Base-by-base conservation (phyloP, 2,329 filamentous ascomycete genomes). In the Xylariaceae sp. region DNA sequence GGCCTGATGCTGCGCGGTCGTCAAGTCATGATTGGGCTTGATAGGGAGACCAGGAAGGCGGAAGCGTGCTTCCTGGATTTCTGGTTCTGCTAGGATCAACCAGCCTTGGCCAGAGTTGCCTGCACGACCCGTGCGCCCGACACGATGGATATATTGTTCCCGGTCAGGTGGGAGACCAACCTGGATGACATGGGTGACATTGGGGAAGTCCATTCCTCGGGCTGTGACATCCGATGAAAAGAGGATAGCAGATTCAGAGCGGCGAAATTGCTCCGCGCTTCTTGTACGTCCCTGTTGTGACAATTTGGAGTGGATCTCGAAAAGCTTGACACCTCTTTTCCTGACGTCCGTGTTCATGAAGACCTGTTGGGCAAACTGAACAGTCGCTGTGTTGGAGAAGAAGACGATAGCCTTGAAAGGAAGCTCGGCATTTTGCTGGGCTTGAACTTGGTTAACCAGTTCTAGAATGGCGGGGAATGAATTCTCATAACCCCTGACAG, bases 361-460 rank as follows among this genome's bases (percentile, higher is more conserved):
- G 19, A 85, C 68, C 14, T 76, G 71, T 17, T 75, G 70, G 19
- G 81, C 80, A 38, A 90, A 71, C 46, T 83, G 74, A 36, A 90
- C 87, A 52, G 86, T 76, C 20, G 80, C 78, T 1, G 86, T 94
- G 19, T 86, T 88, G 58, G 87, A 87, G 64, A 92, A 85, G 71
- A 95, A 98, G 34, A 95, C 73, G 49, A 98, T 94, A n/a, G 89
- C 88, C 75, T 98, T 98, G 79, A 97, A 96, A 0, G 88, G 87
- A 14, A 66, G 66, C 3, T 50, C 58, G 4, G 65, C 64, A 2
- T 70, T 68, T 22, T 72, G 56, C n/a, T 75, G 66, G 57, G 85
- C 80, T 22, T 75, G 65, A 56, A 86, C 82, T 27, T 77, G 76
- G 44, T 83, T 70, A 37, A 84, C 71, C 41, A 96, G 75, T 66